These are phyloP conservation scores for Cordyceps tenuipes DNA, from an alignment of 2,329 filamentous ascomycete genomes.

Conservation along the genomic window DNA sequence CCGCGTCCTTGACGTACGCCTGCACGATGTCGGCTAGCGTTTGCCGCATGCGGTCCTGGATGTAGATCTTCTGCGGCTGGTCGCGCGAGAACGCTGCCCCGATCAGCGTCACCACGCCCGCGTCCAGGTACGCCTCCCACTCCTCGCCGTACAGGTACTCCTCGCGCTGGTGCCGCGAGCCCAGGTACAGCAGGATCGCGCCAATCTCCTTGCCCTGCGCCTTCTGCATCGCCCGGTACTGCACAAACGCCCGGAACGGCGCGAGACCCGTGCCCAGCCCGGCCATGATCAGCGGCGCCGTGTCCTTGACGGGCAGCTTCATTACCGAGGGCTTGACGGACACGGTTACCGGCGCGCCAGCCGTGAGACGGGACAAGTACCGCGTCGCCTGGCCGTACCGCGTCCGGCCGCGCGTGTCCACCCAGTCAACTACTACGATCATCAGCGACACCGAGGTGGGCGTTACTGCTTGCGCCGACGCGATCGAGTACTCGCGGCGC, in stretches of 20 bases:
- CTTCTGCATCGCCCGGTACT: conserved; percentile 97
- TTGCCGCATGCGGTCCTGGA: conserved; percentile 95
- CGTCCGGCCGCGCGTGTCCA: conserved; percentile 76
- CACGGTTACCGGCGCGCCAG: conserved; percentile 75
- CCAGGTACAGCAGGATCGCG: conserved; percentile 89
- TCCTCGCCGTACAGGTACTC: conserved; percentile 99
- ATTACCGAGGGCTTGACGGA: conserved; percentile 98
- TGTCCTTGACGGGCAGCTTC: conserved; percentile 86
- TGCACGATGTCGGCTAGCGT: conserved; percentile 72
- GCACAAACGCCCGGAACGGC: conserved; percentile 97
- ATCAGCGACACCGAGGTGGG: conserved; percentile 85
- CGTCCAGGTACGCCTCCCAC: conserved; percentile 96
- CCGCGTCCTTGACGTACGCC: conserved; percentile 80
- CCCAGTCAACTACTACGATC: conserved; percentile 96
- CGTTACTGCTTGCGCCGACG: conserved; percentile 90
- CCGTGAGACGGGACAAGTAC: conserved; percentile 69
- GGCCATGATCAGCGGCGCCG: conserved; percentile 95
- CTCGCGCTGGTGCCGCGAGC: conserved; percentile 92
- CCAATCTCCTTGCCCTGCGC: conserved; percentile 95
- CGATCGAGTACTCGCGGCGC: conserved; percentile 97
- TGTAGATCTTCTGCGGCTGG: conserved; percentile 98
- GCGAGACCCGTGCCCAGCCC: conserved; percentile 96
- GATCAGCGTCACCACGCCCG: conserved; percentile 88
- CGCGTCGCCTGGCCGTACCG: conserved; percentile 90
- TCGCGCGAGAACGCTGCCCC: conserved; percentile 93